These are phyloP conservation scores for Austroboletus niveus DNA, from an alignment of 1,284 basidiomycete genomes.

Conservation along the genomic window DNA sequence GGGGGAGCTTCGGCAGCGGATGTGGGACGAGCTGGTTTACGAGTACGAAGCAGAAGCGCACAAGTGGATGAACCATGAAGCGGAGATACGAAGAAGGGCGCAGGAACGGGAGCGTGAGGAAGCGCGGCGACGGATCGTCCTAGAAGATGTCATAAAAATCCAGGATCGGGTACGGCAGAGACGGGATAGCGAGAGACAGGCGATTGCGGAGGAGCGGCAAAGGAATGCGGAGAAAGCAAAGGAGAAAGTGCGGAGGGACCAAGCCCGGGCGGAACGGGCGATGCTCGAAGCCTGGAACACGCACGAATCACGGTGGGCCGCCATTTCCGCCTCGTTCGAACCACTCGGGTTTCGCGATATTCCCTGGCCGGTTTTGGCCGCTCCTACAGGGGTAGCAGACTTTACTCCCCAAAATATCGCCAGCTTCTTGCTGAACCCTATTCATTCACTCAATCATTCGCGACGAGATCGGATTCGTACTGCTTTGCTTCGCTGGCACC, in stretches of 20 bases:
- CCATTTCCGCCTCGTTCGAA: constrained; percentile 42
- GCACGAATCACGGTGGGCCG: constrained; percentile 63
- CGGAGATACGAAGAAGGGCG: constrained; percentile 42
- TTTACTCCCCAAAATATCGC: constrained; percentile 50
- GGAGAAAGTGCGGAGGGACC: constrained; percentile 38
- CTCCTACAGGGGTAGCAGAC: constrained; percentile 44
- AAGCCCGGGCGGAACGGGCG: constrained; percentile 38
- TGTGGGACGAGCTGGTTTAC: constrained; percentile 51
- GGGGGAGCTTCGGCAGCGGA: constrained; percentile 35
- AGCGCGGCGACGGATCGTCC: constrained; percentile 41
- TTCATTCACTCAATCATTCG: constrained; percentile 55
- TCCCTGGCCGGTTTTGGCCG: constrained; percentile 63
- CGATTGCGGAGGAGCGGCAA: constrained; percentile 40
- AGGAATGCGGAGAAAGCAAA: constrained; percentile 25
- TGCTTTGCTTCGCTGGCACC: constrained; percentile 73
- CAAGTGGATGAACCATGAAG: constrained; percentile 50
- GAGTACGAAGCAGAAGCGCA: constrained; percentile 49
- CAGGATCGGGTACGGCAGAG: constrained; percentile 45
- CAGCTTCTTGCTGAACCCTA: constrained; percentile 57
- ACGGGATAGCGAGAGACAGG: constrained; percentile 45
- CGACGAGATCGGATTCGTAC: constrained; percentile 62
- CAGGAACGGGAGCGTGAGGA: constrained; percentile 41
- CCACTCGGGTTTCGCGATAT: constrained; percentile 55
- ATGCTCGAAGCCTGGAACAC: constrained; percentile 50
- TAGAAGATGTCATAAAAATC: constrained; percentile 47